These are phyloP conservation scores for Parsonsia alboflavescens DNA, from an alignment of 257 asterid species.

Conservation along the genomic window DNA sequence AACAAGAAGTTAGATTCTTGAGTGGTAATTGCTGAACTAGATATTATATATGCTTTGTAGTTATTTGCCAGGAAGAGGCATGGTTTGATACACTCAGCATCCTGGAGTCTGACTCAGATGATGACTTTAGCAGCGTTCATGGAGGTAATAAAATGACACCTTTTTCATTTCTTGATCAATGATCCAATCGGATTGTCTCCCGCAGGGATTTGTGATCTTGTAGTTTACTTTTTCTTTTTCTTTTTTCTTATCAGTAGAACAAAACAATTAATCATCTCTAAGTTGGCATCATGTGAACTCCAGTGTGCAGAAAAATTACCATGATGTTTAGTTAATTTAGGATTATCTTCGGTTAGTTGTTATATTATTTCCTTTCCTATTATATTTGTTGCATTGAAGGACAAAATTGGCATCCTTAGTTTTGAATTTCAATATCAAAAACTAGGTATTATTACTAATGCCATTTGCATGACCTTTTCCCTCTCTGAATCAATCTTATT, in stretches of 20 bases:
- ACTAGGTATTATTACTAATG: no score
- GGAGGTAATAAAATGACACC: slow-evolving; percentile 57
- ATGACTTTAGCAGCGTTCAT: slow-evolving; percentile 77
- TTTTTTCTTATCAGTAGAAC: neutral
- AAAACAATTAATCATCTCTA: neutral
- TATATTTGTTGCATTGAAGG: neutral
- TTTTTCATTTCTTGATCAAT: neutral
- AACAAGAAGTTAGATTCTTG: neutral
- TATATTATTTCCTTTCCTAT: neutral
- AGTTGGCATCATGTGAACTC: neutral
- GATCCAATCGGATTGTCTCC: neutral
- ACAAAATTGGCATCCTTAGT: neutral
- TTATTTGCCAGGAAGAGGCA: slow-evolving; percentile 71
- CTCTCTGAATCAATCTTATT: neutral
- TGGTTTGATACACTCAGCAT: slow-evolving; percentile 90
- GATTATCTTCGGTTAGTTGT: neutral
- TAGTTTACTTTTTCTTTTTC: neutral
- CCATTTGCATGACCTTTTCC: neutral
- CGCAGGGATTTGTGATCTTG: neutral
- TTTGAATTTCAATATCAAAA: neutral
- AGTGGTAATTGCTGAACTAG: neutral
- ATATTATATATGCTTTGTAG: slow-evolving; percentile 35
- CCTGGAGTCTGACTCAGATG: slow-evolving; percentile 91
- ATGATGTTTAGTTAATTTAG: neutral
- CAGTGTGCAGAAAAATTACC: neutral